Evolutionary conservation across 2,329 filamentous ascomycete genomes (phyloP).

Genomic region (Stachybotrys echinatus): DNA sequence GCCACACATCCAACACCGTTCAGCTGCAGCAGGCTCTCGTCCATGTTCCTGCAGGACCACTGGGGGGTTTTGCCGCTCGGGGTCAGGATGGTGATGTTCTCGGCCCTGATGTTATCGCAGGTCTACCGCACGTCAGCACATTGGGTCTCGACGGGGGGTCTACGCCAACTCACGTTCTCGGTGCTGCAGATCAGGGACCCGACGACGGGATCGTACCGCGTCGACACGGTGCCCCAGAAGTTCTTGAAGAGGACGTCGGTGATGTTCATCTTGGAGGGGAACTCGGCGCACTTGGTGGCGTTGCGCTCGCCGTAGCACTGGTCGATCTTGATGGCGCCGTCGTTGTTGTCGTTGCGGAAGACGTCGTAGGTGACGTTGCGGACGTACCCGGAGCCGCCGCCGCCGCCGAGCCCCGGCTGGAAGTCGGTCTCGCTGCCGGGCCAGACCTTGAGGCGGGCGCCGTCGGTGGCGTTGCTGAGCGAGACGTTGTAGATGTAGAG

Average conservation of each 20-base stretch:
- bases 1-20: no score
- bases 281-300: slow-evolving; percentile 4
- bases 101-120: slow-evolving; percentile 41
- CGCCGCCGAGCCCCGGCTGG: slow-evolving; percentile 49
- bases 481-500: slow-evolving; percentile 55
- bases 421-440: slow-evolving; percentile 36
- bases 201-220: slow-evolving; percentile 10
- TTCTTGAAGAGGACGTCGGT: slow-evolving; percentile 12
- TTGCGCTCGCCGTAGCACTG: slow-evolving; percentile 7
- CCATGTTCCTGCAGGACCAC: no score
- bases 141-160: no score
- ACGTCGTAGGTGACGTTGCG: slow-evolving; percentile 60
- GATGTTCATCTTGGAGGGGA: slow-evolving; percentile 11
- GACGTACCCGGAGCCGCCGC: slow-evolving; percentile 43
- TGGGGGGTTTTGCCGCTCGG: no score
- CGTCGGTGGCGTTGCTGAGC: slow-evolving; percentile 54
- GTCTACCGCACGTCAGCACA: slow-evolving; percentile 5
- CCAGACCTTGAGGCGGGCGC: slow-evolving; percentile 70
- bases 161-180: slow-evolving; percentile 5
- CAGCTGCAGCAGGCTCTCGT: no score
- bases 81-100: slow-evolving; percentile 42
- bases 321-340: slow-evolving; percentile 21
- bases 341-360: slow-evolving; percentile 53
- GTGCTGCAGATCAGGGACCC: slow-evolving; percentile 12
- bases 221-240: slow-evolving; percentile 11